phyloP scores from a whole-genome alignment of 331 rosid species.

The Erythrophleum ivorense region DNA sequence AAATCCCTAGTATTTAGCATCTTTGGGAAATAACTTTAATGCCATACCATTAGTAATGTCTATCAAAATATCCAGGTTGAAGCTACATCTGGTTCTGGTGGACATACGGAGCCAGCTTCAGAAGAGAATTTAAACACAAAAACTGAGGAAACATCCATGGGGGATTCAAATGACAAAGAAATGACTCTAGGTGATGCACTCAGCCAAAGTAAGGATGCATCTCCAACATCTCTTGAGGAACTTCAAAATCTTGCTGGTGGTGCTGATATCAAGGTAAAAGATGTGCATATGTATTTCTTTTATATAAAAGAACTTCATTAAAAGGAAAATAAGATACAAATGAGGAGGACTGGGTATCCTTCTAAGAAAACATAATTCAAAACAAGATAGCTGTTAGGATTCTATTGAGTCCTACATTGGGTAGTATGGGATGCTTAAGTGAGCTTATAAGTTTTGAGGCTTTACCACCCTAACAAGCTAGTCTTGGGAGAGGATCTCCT shows the following conservation, averaged over 20 bases:
- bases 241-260: conserved; percentile 97
- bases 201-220: conserved; percentile 72
- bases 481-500: neutral
- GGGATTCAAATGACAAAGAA: conserved; percentile 70
- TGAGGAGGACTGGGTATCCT: neutral
- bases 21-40: conserved; percentile 31
- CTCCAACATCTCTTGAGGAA: conserved; percentile 92
- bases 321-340: neutral
- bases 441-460: neutral
- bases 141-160: conserved; percentile 58
- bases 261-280: conserved; percentile 92
- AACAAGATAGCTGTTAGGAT: neutral
- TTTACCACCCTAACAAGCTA: neutral
- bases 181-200: conserved; percentile 90
- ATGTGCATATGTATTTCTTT: conserved; percentile 4
- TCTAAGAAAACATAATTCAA: neutral
- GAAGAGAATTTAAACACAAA: conserved; percentile 57
- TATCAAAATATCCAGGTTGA: conserved; percentile 58
- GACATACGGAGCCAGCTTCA: conserved; percentile 56
- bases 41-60: conserved; percentile 33
- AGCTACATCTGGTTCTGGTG: conserved; percentile 64
- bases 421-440: neutral
- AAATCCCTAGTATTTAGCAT: conserved; percentile 38
- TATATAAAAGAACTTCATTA: neutral
- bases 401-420: neutral